Percentiles rank a stretch among this genome's conserved stretches.
phyloP scores from a whole-genome alignment of 2,329 filamentous ascomycete genomes.

The Fusarium devonianum region DNA sequence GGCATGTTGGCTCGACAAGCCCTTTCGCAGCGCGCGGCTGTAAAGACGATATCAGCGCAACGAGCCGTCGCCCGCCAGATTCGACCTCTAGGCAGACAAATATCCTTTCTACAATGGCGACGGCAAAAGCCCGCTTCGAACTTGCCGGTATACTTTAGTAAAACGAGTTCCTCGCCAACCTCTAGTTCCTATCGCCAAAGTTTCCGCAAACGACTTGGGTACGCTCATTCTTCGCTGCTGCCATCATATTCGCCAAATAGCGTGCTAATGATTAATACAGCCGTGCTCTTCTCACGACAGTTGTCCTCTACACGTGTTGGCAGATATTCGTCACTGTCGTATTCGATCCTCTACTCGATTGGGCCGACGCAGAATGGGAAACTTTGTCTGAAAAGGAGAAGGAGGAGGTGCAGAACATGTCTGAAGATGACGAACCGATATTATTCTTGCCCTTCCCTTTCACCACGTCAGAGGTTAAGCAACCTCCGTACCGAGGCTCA shows the following conservation, averaged over 20 bases:
- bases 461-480: conserved; percentile 57
- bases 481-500: conserved; percentile 59
- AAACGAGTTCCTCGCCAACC: conserved; percentile 4
- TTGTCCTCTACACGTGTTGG: conserved; percentile 50
- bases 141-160: conserved; percentile 47
- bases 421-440: conserved; percentile 54
- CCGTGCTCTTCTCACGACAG: conserved; percentile 43
- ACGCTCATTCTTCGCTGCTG: conserved; percentile 11
- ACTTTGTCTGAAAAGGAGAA: conserved; percentile 54
- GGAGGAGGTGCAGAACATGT: conserved; percentile 49
- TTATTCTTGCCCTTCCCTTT: conserved; percentile 70
- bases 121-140: conserved; percentile 27
- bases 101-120: conserved; percentile 48
- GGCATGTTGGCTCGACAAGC: conserved; percentile 39
- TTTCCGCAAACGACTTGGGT: conserved; percentile 43
- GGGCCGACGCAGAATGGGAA: conserved; percentile 53
- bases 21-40: conserved; percentile 34
- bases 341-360: conserved; percentile 54
- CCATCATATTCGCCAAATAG: neutral
- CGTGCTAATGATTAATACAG: conserved; percentile 31
- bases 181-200: conserved; percentile 23
- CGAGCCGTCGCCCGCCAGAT: conserved; percentile 33
- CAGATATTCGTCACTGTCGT: conserved; percentile 56
- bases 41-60: conserved; percentile 31
- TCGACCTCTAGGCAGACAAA: conserved; percentile 35